Evolutionary conservation across 1,139 yeast species (phyloP), one percentile per base, ranked within the genome.

Genomic region (Geotrichum macrosporum): DNA sequence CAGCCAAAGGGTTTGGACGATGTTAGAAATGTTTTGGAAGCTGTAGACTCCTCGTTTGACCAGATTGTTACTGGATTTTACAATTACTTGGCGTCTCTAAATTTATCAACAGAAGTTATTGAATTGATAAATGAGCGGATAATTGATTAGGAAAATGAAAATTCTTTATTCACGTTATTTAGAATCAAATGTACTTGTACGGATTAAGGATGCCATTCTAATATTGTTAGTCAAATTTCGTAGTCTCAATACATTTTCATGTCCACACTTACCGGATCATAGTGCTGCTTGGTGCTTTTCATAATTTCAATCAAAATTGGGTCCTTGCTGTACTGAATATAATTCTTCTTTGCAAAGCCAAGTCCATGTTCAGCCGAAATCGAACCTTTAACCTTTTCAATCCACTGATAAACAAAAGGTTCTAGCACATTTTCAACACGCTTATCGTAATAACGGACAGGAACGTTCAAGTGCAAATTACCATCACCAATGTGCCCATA

Each of bases 401-500:
- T 84, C 84, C 92, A 88, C 69, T 92, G 94, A 61, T 87, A 92
- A 24, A 92, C 92, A 68, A 83, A 89, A 35, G 97, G 97, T 67
- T 92, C 97, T 53, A 92, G 74, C 1, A 75, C 77, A 47, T 75
- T 69, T 68, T 89, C 97, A 48, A 89, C 83, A 29, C 72, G 75
- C 64, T 84, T 82, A 56, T 76, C 75, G 67, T 89, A 89, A 58
- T 79, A 75, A 63, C 96, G 77, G n/a, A 87, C 94, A 41, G 94
- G 81, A 44, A 89, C 94, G 63, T 92, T 89, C 63, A 92, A 76
- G 64, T 89, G 98, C 59, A 89, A 73, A 68, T 89, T 89, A 46
- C 97, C 96, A 63, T 89, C 98, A 50, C 98, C 98, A 60, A 89
- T 75, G 61, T 89, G 98, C 20, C 98, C 98, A 60, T 89, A 92